Conservation (phyloP, 208 protist species). For the Leishmania braziliensis region DNA sequence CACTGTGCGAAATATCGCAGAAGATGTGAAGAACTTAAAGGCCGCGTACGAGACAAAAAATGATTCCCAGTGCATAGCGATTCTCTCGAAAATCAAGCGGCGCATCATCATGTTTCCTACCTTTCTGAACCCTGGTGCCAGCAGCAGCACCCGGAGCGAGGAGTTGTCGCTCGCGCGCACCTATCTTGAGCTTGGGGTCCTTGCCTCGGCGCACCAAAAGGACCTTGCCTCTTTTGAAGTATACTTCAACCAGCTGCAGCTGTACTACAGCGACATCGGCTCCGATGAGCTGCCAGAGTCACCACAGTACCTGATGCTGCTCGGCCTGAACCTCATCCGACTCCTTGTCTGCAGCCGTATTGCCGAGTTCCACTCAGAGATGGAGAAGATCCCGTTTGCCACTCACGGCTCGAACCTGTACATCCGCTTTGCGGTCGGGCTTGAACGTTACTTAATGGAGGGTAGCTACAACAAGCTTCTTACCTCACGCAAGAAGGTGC, state of each 20-base stretch:
- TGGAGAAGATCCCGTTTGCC: conserved; percentile 88
- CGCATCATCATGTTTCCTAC: conserved; percentile 88
- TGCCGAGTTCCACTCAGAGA: conserved; percentile 93
- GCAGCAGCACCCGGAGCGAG: conserved; percentile 71
- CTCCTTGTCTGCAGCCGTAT: conserved; percentile 87
- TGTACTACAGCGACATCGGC: conserved; percentile 90
- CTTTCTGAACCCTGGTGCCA: conserved; percentile 74
- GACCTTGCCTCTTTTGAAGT: conserved; percentile 84
- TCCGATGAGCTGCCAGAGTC: conserved; percentile 68
- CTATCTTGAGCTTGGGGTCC: conserved; percentile 82
- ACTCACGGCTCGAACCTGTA: conserved; percentile 75
- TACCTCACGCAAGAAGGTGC: conserved; percentile 80
- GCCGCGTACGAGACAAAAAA: conserved; percentile 66
- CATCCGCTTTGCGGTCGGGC: conserved; percentile 85
- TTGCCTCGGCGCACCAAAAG: conserved; percentile 76
- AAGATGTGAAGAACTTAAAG: conserved; percentile 81
- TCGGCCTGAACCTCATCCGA: conserved; percentile 90
- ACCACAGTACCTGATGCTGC: conserved; percentile 70
- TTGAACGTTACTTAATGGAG: conserved; percentile 94
- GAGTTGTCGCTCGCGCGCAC: conserved; percentile 87
- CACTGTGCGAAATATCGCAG: conserved; percentile 71
- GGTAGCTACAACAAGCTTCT: conserved; percentile 94
- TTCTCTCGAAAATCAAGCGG: conserved; percentile 74
- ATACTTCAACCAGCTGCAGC: conserved; percentile 87
- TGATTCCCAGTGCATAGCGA: conserved; percentile 42